phyloP scores from a whole-genome alignment of 2,329 filamentous ascomycete species.

The Magnaporthales sp. region DNA sequence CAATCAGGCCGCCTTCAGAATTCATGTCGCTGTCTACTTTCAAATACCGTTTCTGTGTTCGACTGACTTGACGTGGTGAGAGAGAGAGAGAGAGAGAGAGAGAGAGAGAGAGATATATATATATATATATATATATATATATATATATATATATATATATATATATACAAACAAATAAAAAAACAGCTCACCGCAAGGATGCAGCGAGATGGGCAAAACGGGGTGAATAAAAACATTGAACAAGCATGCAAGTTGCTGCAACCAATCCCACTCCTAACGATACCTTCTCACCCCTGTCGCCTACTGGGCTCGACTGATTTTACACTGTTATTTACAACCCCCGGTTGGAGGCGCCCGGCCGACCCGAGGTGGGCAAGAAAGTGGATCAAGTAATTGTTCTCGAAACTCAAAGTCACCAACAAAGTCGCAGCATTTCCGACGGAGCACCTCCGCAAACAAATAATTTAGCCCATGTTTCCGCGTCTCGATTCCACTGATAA shows the following conservation, averaged over 20 bases:
- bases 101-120: too few relatives aligned
- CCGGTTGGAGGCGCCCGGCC: not conserved
- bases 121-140: too few relatives aligned
- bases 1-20: not conserved
- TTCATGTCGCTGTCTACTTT: not conserved
- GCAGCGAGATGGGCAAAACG: not conserved
- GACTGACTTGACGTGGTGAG: not conserved
- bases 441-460: not conserved
- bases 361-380: not conserved
- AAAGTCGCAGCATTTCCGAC: not conserved
- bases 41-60: not conserved
- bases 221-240: not conserved
- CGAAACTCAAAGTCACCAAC: not conserved
- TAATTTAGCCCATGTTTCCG: not conserved
- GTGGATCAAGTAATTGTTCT: not conserved
- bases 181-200: not conserved
- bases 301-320: not conserved
- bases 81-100: too few relatives aligned
- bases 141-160: too few relatives aligned
- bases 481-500: not conserved
- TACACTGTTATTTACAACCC: not conserved
- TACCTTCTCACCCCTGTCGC: not conserved
- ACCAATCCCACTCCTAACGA: not conserved
- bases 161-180: too few relatives aligned
- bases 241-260: not conserved